A percentile compares a stretch with the other conserved stretches of the same genome.
Evolutionary conservation across 805 yeast species (phyloP).

Genomic region (Lipomyces spencermartinsiae): DNA sequence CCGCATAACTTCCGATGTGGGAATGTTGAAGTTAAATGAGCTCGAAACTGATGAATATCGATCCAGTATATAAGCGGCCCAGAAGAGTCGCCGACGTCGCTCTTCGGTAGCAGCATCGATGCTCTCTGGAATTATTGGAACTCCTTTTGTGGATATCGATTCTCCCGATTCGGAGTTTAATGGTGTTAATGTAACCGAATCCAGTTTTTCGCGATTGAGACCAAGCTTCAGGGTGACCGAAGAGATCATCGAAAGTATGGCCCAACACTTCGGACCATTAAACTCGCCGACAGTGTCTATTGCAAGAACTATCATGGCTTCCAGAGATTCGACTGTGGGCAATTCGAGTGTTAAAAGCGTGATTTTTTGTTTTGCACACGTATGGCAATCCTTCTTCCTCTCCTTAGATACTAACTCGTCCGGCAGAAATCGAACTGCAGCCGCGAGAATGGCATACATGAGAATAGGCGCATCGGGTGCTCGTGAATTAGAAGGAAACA

Average conservation of each 20-base stretch:
- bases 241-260: conserved; percentile 40
- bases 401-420: conserved; percentile 15
- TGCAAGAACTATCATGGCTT: conserved; percentile 41
- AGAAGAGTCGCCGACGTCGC: conserved; percentile 40
- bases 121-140: conserved; percentile 29
- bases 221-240: conserved; percentile 38
- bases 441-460: conserved; percentile 38
- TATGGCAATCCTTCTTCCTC: conserved; percentile 30
- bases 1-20: conserved; percentile 38
- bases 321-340: conserved; percentile 39
- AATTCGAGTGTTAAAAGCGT: conserved; percentile 38
- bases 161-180: conserved; percentile 8
- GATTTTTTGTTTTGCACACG: conserved; percentile 37
- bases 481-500: conserved; percentile 7
- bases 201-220: conserved; percentile 26
- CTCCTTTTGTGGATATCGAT: conserved; percentile 21
- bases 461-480: conserved; percentile 27
- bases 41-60: conserved; percentile 40
- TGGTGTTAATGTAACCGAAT: conserved; percentile 4
- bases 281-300: conserved; percentile 42
- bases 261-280: conserved; percentile 44
- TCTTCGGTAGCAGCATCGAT: conserved; percentile 29
- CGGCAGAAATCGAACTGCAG: conserved; percentile 38
- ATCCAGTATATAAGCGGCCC: conserved; percentile 42
- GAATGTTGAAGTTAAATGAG: conserved; percentile 41